Base-by-base conservation (phyloP, 1,139 yeast genomes). In the Pichia sorboxylosa region DNA sequence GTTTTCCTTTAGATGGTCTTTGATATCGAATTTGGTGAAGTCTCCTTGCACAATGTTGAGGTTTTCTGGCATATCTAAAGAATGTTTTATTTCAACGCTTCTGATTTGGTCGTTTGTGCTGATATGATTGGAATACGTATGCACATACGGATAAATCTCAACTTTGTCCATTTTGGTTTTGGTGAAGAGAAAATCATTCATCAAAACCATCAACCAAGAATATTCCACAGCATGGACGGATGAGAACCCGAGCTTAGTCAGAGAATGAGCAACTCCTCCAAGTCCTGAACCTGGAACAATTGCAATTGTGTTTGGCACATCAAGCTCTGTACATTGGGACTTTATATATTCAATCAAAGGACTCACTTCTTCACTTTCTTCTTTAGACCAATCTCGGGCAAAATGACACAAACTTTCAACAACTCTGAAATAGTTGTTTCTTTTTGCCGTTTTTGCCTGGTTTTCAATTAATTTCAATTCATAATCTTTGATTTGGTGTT, bases 221-320 rank as follows among this genome's bases (percentile, higher is more conserved):
- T 66, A 69, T 48, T 84, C 95, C 15, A 82, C 66, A 0, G 90
- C 73, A 40, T 74, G 75, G 0, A 81, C 83, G 1, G 64, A 49
- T 0, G 57, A 54, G 41, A 63, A 62, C 3, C 40, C 43, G 39
- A 52, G 41, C 4, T 38, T 33, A 4, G 13, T 13, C 17, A 80
- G 43, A 40, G 73, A 78, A 48, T 75, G 76, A 2, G 92, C 74
- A 2, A 80, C 57, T 43, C 81, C 61, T 0, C 93, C 92, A 27
- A 78, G 58, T 0, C 94, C 94, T 1, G 85, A 69, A 0, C 94
- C 94, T 0, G 94, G 94, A 3, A 80, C 66, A 4, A 82, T 51
- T 1, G 80, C 63, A 15, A 68, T 50, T 0, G 81, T 69, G 2
- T 59, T 38, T 6, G 44, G 31, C 0, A 44, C 29, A 9, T 44